Conservation (phyloP, 2,329 filamentous ascomycete species). For the Lasiodiplodia citricola region DNA sequence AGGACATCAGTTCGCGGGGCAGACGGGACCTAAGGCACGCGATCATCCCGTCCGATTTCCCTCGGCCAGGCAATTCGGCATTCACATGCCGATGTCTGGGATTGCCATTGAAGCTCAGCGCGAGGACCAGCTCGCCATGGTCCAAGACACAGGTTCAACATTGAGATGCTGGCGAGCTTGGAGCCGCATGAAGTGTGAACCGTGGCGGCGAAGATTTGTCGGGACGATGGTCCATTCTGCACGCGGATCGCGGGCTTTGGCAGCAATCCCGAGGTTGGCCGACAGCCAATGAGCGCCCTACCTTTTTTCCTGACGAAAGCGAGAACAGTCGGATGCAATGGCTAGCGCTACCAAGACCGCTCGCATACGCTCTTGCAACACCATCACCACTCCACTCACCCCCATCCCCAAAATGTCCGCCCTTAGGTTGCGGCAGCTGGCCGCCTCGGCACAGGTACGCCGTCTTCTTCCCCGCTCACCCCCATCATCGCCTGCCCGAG, state of each 20-base stretch:
- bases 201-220: conserved; percentile 16
- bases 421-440: conserved; percentile 27
- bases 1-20: conserved; percentile 1
- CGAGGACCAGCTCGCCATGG: not conserved
- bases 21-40: not conserved
- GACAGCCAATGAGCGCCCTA: conserved; percentile 24
- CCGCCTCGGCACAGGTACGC: conserved; percentile 25
- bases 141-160: not conserved
- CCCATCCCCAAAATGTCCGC: conserved; percentile 24
- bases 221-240: conserved; percentile 14
- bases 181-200: not conserved
- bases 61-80: conserved; percentile 9
- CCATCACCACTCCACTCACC: conserved; percentile 22
- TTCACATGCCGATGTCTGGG: conserved; percentile 6
- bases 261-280: conserved; percentile 24
- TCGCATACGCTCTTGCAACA: conserved; percentile 21
- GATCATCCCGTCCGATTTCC: not conserved
- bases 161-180: not conserved
- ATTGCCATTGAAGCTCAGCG: not conserved
- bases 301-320: conserved; percentile 24
- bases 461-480: not conserved
- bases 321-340: conserved; percentile 17
- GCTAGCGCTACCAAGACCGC: conserved; percentile 18
- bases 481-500: conserved; percentile 7
- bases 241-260: conserved; percentile 24